phyloP scores from a whole-genome alignment of 1,139 yeast genomes.

The Suhomyces bokatorum region DNA sequence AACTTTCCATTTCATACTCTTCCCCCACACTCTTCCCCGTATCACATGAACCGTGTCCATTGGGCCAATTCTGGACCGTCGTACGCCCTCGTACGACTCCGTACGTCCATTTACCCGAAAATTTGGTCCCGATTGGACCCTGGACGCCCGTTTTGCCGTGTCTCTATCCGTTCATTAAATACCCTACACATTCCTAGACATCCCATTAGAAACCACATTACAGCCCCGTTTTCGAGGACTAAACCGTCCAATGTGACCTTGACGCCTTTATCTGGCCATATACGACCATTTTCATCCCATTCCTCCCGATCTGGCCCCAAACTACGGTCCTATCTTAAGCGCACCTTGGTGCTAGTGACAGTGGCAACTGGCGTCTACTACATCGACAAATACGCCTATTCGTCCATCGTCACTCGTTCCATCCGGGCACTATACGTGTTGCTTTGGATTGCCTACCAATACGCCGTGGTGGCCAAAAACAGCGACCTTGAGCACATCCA shows the following conservation, averaged over 20 bases:
- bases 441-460: conserved; percentile 57
- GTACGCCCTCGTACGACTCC: too few species aligned
- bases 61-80: too few species aligned
- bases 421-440: conserved; percentile 50
- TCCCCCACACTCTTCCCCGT: too few species aligned
- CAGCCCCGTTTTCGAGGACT: too few species aligned
- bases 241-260: background rate
- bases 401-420: conserved; percentile 55
- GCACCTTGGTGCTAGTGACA: background rate
- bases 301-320: background rate
- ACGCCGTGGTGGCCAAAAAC: conserved; percentile 48
- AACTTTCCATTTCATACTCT: too few species aligned
- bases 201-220: too few species aligned
- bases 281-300: too few species aligned
- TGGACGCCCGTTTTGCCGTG: too few species aligned
- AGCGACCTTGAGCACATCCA: conserved; percentile 54
- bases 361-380: conserved; percentile 23
- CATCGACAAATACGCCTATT: conserved; percentile 44
- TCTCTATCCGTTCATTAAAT: too few species aligned
- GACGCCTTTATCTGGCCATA: background rate
- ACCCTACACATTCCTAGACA: too few species aligned
- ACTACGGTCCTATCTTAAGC: background rate
- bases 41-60: background rate
- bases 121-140: too few species aligned
- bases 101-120: too few species aligned